phyloP scores from a whole-genome alignment of 768 basidiomycete genomes.

The Xerocomellus dryophilus region DNA sequence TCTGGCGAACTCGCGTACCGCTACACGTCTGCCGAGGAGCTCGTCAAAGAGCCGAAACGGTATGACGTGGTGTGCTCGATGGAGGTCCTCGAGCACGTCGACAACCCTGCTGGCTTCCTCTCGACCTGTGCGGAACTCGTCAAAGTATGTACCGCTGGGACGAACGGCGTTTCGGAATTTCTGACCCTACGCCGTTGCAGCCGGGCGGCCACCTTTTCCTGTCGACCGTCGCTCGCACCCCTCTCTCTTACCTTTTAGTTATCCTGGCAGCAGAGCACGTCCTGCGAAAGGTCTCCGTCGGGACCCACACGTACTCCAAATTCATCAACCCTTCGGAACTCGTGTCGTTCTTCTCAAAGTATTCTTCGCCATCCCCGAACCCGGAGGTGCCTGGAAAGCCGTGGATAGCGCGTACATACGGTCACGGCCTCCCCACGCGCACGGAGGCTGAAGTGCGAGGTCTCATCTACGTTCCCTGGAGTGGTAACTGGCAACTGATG shows the following conservation, averaged over 20 bases:
- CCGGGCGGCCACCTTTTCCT: conserved; percentile 95
- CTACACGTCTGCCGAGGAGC: conserved; percentile 70
- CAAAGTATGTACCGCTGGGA: conserved; percentile 55
- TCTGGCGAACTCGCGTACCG: conserved; percentile 55
- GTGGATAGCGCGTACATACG: conserved; percentile 59
- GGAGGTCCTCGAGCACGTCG: conserved; percentile 98
- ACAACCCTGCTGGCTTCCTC: conserved; percentile 84
- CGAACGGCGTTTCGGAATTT: background rate
- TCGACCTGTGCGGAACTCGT: conserved; percentile 77
- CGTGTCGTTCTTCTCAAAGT: conserved; percentile 71
- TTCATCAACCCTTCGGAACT: conserved; percentile 87
- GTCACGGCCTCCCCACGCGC: conserved; percentile 49
- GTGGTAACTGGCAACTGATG: conserved; percentile 66
- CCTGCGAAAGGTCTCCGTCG: conserved; percentile 72
- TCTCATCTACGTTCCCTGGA: conserved; percentile 71
- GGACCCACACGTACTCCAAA: conserved; percentile 92
- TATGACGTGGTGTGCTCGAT: conserved; percentile 96
- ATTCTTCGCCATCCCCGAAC: conserved; percentile 33
- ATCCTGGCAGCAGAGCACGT: conserved; percentile 81
- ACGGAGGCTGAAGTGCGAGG: conserved; percentile 79
- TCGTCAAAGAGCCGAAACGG: conserved; percentile 58
- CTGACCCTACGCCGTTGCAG: conserved; percentile 39
- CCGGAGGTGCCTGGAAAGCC: conserved; percentile 28
- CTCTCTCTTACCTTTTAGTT: conserved; percentile 65
- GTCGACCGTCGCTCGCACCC: conserved; percentile 89